Evolutionary conservation across 768 basidiomycete genomes (phyloP).

Genomic region (Tylopilus plumbeoviolaceoides): DNA sequence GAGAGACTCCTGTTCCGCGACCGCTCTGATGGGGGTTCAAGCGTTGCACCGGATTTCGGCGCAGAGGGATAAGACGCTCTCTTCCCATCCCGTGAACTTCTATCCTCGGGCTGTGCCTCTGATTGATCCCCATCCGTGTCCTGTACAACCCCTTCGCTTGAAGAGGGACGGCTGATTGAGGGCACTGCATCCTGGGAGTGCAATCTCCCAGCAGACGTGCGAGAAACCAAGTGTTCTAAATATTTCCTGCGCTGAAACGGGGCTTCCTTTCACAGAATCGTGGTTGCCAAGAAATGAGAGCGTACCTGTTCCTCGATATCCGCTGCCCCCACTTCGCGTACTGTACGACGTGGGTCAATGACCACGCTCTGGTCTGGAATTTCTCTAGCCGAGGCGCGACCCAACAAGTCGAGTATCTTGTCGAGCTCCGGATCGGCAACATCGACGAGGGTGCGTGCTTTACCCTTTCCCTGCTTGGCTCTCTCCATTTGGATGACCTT

Average conservation of each 20-base stretch:
- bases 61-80: slow-evolving; percentile 19
- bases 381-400: slow-evolving; percentile 64
- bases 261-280: slow-evolving; percentile 6
- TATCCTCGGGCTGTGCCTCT: neutral
- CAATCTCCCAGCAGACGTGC: slow-evolving; percentile 70
- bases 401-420: slow-evolving; percentile 64
- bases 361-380: slow-evolving; percentile 68
- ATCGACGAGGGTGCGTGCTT: slow-evolving; percentile 39
- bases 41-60: slow-evolving; percentile 2
- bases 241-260: slow-evolving; percentile 61
- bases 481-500: slow-evolving; percentile 73
- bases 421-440: slow-evolving; percentile 50
- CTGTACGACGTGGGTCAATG: slow-evolving; percentile 57
- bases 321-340: slow-evolving; percentile 49
- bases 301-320: slow-evolving; percentile 62
- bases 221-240: slow-evolving; percentile 66
- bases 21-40: slow-evolving; percentile 21
- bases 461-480: slow-evolving; percentile 52
- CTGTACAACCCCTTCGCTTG: neutral
- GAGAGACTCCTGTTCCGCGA: slow-evolving; percentile 50
- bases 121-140: neutral
- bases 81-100: slow-evolving; percentile 15
- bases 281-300: neutral
- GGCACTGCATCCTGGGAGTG: slow-evolving; percentile 73
- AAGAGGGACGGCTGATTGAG: slow-evolving; percentile 29